Conservation (phyloP, 2,329 filamentous ascomycete genomes). For the Arthrobotrys conoides region DNA sequence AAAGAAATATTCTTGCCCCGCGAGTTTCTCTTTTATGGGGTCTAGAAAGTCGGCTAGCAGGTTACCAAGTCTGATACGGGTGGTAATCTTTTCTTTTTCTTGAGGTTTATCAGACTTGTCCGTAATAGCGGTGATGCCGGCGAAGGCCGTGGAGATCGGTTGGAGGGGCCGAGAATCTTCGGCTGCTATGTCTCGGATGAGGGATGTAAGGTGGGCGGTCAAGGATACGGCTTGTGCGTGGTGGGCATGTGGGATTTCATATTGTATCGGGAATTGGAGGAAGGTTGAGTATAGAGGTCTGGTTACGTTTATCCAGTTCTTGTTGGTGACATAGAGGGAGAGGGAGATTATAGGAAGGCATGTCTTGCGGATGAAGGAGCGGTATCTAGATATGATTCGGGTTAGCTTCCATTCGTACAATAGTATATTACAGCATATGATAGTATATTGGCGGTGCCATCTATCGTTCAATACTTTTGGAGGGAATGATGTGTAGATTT, state of each 20-base stretch:
- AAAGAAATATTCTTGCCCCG: conserved; percentile 71
- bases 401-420: conserved; percentile 2
- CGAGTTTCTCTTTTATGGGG: conserved; percentile 77
- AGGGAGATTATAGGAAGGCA: conserved; percentile 86
- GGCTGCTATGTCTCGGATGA: conserved; percentile 72
- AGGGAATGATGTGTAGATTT: background rate
- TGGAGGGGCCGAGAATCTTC: conserved; percentile 64
- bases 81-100: conserved; percentile 66
- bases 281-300: conserved; percentile 84
- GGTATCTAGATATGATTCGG: conserved; percentile 35
- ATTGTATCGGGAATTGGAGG: conserved; percentile 88
- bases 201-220: conserved; percentile 77
- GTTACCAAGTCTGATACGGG: conserved; percentile 72
- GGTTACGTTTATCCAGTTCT: conserved; percentile 85
- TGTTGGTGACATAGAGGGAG: conserved; percentile 88
- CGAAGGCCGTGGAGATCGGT: conserved; percentile 48
- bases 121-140: conserved; percentile 30
- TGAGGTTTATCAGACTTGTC: conserved; percentile 60
- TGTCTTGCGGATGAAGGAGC: conserved; percentile 78
- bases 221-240: conserved; percentile 79
- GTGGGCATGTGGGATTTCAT: conserved; percentile 82
- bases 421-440: background rate
- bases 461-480: background rate
- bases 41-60: conserved; percentile 79
- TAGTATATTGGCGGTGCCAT: background rate